phyloP scores from a whole-genome alignment of 2,329 filamentous ascomycete genomes.

The Fusarium cyanostomum region DNA sequence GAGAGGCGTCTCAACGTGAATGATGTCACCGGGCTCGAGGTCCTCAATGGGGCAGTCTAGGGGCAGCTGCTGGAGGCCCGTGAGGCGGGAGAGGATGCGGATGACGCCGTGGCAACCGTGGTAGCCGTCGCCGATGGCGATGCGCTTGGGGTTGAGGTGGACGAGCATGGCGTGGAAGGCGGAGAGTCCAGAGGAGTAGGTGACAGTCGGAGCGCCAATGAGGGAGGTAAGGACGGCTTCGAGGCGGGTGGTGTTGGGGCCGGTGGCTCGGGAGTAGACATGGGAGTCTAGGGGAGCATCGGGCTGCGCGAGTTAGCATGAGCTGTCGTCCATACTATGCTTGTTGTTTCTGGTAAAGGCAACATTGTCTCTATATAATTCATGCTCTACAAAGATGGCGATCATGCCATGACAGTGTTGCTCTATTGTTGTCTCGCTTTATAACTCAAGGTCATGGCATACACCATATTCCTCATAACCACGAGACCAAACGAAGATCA shows the following conservation, averaged over 20 bases:
- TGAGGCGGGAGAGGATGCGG: slow-evolving; percentile 76
- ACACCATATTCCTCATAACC: neutral
- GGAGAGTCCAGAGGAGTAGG: slow-evolving; percentile 85
- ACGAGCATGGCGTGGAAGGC: slow-evolving; percentile 90
- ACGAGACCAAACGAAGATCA: neutral
- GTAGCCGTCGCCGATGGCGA: slow-evolving; percentile 87
- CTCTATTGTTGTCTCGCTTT: neutral
- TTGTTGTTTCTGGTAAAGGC: neutral
- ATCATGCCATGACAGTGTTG: neutral
- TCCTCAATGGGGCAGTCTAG: slow-evolving; percentile 74
- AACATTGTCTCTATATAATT: neutral
- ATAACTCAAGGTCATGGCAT: no score
- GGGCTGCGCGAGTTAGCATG: slow-evolving; percentile 50
- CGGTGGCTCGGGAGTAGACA: slow-evolving; percentile 83
- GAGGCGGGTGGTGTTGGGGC: slow-evolving; percentile 84
- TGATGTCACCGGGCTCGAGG: slow-evolving; percentile 79
- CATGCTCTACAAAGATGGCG: neutral
- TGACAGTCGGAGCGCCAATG: slow-evolving; percentile 74
- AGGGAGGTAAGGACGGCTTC: slow-evolving; percentile 83
- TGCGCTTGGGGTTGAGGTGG: slow-evolving; percentile 81
- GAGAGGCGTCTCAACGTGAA: slow-evolving; percentile 92
- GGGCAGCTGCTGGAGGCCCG: slow-evolving; percentile 75
- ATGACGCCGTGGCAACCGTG: slow-evolving; percentile 94
- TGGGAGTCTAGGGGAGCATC: slow-evolving; percentile 67
- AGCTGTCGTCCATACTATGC: neutral